phyloP scores from a whole-genome alignment of 371 early-diverging fungal species.

The Zychaea mexicana region DNA sequence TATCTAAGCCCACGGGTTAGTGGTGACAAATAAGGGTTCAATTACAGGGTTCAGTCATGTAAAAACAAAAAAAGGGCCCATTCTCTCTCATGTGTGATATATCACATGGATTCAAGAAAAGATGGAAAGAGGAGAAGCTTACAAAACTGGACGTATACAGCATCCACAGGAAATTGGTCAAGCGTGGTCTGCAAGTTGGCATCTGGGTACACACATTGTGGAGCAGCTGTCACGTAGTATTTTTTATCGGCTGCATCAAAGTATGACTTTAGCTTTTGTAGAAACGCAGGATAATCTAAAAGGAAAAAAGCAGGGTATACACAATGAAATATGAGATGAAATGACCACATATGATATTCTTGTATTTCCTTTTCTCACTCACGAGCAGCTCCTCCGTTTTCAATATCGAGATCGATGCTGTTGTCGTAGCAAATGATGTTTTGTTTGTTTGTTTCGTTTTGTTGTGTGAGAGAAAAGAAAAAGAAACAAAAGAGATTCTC shows the following conservation, averaged over 20 bases:
- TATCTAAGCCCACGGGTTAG: too few species aligned
- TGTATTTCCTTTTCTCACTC: slow-evolving; percentile 9
- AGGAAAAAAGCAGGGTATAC: background rate
- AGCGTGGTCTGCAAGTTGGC: slow-evolving; percentile 55
- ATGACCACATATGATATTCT: background rate
- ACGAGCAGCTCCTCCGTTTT: slow-evolving; percentile 56
- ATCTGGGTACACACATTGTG: slow-evolving; percentile 77
- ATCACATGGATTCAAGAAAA: background rate
- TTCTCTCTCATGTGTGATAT: too few species aligned
- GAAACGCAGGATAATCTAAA: slow-evolving; percentile 59
- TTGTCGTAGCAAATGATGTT: too few species aligned
- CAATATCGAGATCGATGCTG: slow-evolving; percentile 66
- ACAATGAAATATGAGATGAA: background rate
- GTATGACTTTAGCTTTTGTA: slow-evolving; percentile 46
- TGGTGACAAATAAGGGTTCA: too few species aligned
- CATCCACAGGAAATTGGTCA: slow-evolving; percentile 63
- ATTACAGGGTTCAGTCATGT: too few species aligned
- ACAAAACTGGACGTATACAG: slow-evolving; percentile 75
- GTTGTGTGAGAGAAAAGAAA: background rate
- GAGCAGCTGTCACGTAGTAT: slow-evolving; percentile 73
- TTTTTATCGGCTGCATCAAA: slow-evolving; percentile 18
- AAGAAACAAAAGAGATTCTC: background rate
- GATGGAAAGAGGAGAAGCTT: slow-evolving; percentile 4
- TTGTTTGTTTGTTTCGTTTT: background rate
- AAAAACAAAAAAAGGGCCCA: too few species aligned